These are phyloP conservation scores for Trypanosoma cruzi DNA, from an alignment of 208 protist genomes.

Conservation along the genomic window DNA sequence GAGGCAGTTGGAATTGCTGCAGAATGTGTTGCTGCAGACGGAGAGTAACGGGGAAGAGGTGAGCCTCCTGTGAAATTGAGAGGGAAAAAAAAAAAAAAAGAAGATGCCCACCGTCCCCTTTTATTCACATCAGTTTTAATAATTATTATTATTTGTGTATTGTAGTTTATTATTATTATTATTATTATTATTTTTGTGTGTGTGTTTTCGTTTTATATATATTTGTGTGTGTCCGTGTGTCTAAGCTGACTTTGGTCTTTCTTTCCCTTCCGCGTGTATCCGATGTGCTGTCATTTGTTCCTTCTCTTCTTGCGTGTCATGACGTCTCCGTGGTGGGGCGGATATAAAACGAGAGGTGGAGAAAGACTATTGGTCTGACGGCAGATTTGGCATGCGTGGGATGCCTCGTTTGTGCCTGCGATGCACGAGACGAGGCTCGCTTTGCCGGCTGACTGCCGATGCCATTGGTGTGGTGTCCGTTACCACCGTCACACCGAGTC, in stretches of 20 bases:
- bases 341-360: not conserved
- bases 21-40: conserved; percentile 16
- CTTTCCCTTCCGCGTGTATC: too few species aligned
- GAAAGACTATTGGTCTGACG: not conserved
- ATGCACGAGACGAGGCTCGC: not conserved
- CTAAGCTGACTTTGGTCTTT: too few species aligned
- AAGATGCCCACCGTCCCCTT: too few species aligned
- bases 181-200: too few species aligned
- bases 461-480: not conserved
- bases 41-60: conserved; percentile 8
- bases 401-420: conserved; percentile 1
- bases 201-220: too few species aligned
- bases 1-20: conserved; percentile 24
- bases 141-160: too few species aligned
- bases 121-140: too few species aligned
- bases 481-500: not conserved
- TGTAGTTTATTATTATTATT: too few species aligned
- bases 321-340: not conserved
- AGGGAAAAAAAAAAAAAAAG: not conserved
- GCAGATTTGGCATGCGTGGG: not conserved
- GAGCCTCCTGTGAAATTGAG: not conserved
- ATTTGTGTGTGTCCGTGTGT: too few species aligned
- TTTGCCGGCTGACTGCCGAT: not conserved
- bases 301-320: too few species aligned
- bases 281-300: not conserved